phyloP scores from a whole-genome alignment of 352 stramenopile genomes.

The Phytophthora quininea region DNA sequence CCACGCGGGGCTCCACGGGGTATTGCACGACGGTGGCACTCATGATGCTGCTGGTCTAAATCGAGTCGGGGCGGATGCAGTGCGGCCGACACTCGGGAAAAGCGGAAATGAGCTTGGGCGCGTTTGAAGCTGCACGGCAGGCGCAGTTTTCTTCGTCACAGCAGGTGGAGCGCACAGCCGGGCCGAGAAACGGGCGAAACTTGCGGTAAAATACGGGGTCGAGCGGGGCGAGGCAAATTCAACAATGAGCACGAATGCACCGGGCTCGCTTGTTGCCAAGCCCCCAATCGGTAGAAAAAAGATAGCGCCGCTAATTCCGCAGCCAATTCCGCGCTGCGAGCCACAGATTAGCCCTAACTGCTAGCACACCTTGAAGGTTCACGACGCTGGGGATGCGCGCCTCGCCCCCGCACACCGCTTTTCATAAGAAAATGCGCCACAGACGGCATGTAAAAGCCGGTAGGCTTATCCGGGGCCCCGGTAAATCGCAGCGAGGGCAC shows the following conservation, averaged over 20 bases:
- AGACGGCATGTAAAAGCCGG: too few relatives aligned
- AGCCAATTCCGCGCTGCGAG: neutral
- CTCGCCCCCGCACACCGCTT: too few relatives aligned
- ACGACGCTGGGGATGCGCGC: neutral
- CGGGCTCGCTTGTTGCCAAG: neutral
- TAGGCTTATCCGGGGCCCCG: too few relatives aligned
- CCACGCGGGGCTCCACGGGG: slow-evolving; percentile 58
- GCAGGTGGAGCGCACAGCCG: neutral
- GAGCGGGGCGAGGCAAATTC: slow-evolving; percentile 40
- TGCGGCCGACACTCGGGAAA: slow-evolving; percentile 28
- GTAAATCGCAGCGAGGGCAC: neutral
- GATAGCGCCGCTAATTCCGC: neutral
- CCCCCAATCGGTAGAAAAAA: neutral
- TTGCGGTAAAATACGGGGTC: slow-evolving; percentile 6
- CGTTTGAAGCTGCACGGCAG: slow-evolving; percentile 16
- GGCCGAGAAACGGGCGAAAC: neutral
- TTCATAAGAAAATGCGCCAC: neutral
- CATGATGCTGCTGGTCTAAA: slow-evolving; percentile 36
- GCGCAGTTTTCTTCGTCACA: too few relatives aligned
- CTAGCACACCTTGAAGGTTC: neutral
- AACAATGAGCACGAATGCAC: slow-evolving; percentile 49
- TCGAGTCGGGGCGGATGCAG: slow-evolving; percentile 12
- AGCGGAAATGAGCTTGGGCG: slow-evolving; percentile 25
- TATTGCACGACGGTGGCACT: slow-evolving; percentile 86
- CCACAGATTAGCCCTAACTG: neutral